These are phyloP conservation scores for Thielaviopsis ethacetica DNA, from an alignment of 2,329 filamentous ascomycete species.

Conservation along the genomic window DNA sequence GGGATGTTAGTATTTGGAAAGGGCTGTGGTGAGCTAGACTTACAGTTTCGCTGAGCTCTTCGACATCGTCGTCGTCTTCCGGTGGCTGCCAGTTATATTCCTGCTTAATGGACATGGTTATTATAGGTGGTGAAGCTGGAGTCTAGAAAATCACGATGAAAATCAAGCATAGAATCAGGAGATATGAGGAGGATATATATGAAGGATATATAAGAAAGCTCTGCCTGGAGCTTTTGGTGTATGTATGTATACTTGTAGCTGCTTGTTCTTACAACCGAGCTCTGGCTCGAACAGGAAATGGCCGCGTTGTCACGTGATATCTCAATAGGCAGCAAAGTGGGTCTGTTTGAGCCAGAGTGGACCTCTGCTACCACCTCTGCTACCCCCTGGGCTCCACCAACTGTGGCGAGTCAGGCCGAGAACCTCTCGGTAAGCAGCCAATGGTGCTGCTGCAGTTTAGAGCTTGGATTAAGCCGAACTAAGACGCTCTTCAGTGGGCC, in stretches of 20 bases:
- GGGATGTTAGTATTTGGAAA: background rate
- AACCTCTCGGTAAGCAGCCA: background rate
- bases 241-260: no score
- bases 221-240: no score
- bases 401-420: background rate
- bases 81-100: background rate
- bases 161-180: no score
- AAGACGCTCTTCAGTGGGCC: no score
- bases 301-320: background rate
- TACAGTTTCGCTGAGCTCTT: conserved; percentile 46
- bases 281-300: background rate
- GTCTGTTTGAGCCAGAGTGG: background rate
- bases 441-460: background rate
- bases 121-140: background rate
- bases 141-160: no score
- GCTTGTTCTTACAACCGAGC: no score
- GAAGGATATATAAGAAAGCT: no score
- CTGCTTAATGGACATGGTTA: background rate
- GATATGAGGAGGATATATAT: no score
- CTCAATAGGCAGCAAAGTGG: background rate
- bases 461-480: background rate
- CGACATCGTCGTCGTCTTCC: conserved; percentile 42
- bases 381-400: background rate
- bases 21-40: conserved; percentile 13
- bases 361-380: background rate